Percentiles rank a stretch among this genome's conserved stretches.
Evolutionary conservation across 495 filamentous ascomycete species (phyloP).

Genomic region (Neurospora sublineolata): DNA sequence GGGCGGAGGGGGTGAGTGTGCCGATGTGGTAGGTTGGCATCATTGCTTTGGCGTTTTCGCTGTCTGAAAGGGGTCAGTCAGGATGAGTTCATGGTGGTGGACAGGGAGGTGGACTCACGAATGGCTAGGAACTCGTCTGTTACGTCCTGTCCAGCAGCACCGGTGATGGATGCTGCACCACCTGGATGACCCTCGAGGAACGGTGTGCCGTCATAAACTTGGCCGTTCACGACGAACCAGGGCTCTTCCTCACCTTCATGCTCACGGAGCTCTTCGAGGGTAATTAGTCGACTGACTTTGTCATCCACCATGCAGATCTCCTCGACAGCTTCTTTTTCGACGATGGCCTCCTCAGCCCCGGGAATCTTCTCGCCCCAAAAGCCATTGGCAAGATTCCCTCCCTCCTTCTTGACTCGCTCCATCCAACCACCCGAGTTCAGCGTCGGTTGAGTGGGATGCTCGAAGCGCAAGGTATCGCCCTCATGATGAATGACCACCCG

Average conservation of each 20-base stretch:
- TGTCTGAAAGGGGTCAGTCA: slow-evolving; percentile 42
- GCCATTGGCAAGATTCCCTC: slow-evolving; percentile 70
- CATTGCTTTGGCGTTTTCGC: slow-evolving; percentile 87
- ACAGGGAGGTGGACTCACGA: slow-evolving; percentile 45
- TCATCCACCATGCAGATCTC: slow-evolving; percentile 77
- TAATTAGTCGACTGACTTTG: slow-evolving; percentile 49
- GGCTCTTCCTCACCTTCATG: slow-evolving; percentile 58
- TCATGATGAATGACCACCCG: slow-evolving; percentile 70
- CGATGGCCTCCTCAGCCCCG: slow-evolving; percentile 39
- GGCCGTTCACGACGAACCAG: slow-evolving; percentile 87
- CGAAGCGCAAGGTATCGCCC: slow-evolving; percentile 56
- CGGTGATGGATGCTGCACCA: slow-evolving; percentile 76
- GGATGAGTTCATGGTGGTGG: neutral
- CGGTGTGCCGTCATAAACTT: slow-evolving; percentile 81
- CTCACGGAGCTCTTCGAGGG: slow-evolving; percentile 58
- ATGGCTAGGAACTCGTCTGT: slow-evolving; percentile 93
- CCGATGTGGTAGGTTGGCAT: slow-evolving; percentile 86
- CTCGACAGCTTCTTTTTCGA: slow-evolving; percentile 32
- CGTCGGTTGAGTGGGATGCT: slow-evolving; percentile 82
- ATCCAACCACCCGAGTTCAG: slow-evolving; percentile 84
- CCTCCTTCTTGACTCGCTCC: slow-evolving; percentile 82
- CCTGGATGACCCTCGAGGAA: slow-evolving; percentile 85
- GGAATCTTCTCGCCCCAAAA: slow-evolving; percentile 72
- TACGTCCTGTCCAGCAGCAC: slow-evolving; percentile 73
- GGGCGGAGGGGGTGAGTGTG: slow-evolving; percentile 63